Conservation (phyloP, 805 yeast genomes). For the Clavispora vitiphila region DNA sequence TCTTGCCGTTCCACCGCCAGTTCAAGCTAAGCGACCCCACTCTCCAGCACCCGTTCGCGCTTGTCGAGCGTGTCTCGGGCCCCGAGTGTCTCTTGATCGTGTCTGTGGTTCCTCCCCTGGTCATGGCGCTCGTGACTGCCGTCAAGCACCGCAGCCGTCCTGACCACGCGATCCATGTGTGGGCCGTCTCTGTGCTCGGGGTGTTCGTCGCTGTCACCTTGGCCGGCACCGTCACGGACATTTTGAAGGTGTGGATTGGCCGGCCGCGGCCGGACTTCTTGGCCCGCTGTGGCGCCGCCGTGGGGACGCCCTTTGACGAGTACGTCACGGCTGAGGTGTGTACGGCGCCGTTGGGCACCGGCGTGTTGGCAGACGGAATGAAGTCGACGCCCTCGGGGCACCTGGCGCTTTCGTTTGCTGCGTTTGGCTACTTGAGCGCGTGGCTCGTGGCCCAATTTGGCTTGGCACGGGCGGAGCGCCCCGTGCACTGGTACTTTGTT, state of each 20-base stretch:
- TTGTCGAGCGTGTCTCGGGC: conserved; percentile 26
- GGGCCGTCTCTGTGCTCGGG: conserved; percentile 29
- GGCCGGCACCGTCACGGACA: conserved; percentile 32
- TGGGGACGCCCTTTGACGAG: conserved; percentile 9
- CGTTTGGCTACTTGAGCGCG: conserved; percentile 41
- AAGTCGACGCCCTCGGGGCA: conserved; percentile 58
- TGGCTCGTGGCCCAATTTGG: conserved; percentile 44
- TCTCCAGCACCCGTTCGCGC: conserved; percentile 34
- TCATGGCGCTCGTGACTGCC: conserved; percentile 14
- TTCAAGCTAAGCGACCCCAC: conserved; percentile 27
- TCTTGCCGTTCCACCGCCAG: conserved; percentile 32
- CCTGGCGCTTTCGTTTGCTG: conserved; percentile 48
- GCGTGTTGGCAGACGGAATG: conserved; percentile 44
- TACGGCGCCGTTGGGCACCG: conserved; percentile 20
- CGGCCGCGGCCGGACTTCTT: conserved; percentile 17
- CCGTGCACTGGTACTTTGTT: conserved; percentile 9
- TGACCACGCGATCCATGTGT: conserved; percentile 16
- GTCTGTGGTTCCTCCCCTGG: conserved; percentile 19
- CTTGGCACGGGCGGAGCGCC: conserved; percentile 5
- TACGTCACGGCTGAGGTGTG: conserved; percentile 21
- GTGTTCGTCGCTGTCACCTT: conserved; percentile 23
- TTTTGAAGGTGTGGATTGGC: conserved; percentile 32
- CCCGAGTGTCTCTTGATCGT: conserved; percentile 24
- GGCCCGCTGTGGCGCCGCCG: conserved; percentile 12
- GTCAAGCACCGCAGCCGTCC: conserved; percentile 4